Base-by-base conservation (phyloP, 164 flowering plant species). In the Kalanchoe fedtschenkoi region DNA sequence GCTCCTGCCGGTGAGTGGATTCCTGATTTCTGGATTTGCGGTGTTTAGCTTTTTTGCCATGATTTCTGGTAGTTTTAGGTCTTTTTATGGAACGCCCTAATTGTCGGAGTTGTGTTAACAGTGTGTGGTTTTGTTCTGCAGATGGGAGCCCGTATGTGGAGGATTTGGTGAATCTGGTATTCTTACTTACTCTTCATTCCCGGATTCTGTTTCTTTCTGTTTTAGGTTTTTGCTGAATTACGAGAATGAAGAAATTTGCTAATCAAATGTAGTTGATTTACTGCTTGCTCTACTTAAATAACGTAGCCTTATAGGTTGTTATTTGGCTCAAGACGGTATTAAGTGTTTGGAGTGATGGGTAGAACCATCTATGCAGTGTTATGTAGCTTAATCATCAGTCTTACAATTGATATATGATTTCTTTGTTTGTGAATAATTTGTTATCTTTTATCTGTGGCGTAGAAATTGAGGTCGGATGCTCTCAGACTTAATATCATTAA, bases 401-500 rank as follows among this genome's bases (percentile, higher is more conserved):
- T 34, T 15, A 5, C 9, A 17, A 22, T 15, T 21, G 28, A 47
- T 19, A 13, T 24, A 16, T 34, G 43, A 15, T 11, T 59, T n/a
- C n/a, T 11, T 42, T 21, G 5, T 22, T 34, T 19, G 22, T 58
- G 61, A 35, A 66, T 53, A 38, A 32, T 42, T 3, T 29, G 14
- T 4, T 41, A 55, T 60, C 57, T 58, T 51, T 51, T 51, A 0
- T 56, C 34, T 47, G 67, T 68, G 62, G 21, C 77, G 83, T 78
- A 91, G 97, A 85, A 77, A 71, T 70, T 64, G 60, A 74, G 74
- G 67, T 61, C 74, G 14, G 81, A 84, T 69, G 66, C 37, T 64
- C 58, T 56, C 35, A 74, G 53, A 66, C 76, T 88, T 24, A 74
- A 62, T 47, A 77, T 86, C 21, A 58, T 80, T 10, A 66, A 74